These are phyloP conservation scores for Botrytis porri DNA, from an alignment of 2,329 filamentous ascomycete genomes.

Conservation along the genomic window DNA sequence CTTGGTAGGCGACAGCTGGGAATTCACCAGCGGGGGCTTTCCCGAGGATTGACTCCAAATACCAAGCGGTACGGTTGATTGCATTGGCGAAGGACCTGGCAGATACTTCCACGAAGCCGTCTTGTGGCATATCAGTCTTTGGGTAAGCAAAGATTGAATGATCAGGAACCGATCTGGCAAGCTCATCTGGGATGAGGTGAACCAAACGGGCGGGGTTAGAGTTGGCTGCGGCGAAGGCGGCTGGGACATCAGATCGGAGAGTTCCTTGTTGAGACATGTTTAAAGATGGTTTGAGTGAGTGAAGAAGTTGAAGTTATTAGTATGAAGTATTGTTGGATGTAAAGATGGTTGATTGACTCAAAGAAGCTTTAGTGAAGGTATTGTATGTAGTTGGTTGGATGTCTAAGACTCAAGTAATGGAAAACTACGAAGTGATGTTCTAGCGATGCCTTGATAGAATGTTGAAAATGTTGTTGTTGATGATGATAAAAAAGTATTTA, in stretches of 20 bases:
- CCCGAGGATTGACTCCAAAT: slow-evolving; percentile 23
- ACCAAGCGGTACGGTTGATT: slow-evolving; percentile 29
- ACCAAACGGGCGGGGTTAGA: slow-evolving; percentile 24
- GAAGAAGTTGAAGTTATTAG: not conserved
- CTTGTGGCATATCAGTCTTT: slow-evolving; percentile 23
- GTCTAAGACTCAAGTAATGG: slow-evolving; percentile 7
- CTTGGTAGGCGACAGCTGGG: slow-evolving; percentile 21
- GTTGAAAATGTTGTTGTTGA: slow-evolving; percentile 12
- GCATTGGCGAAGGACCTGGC: slow-evolving; percentile 27
- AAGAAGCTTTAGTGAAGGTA: slow-evolving; percentile 15
- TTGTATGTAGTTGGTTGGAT: not conserved
- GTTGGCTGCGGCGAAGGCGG: slow-evolving; percentile 16
- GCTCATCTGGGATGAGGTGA: slow-evolving; percentile 28
- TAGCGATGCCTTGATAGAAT: slow-evolving; percentile 8
- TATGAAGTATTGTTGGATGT: slow-evolving; percentile 16
- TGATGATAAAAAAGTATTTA: slow-evolving; percentile 11
- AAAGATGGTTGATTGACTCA: not conserved
- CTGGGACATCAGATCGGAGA: slow-evolving; percentile 16
- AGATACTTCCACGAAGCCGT: slow-evolving; percentile 30
- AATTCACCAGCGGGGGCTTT: slow-evolving; percentile 17
- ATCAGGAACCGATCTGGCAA: slow-evolving; percentile 25
- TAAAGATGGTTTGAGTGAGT: slow-evolving; percentile 9
- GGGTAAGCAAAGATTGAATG: slow-evolving; percentile 29
- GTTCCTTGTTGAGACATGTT: slow-evolving; percentile 24
- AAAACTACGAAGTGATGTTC: slow-evolving; percentile 8